phyloP scores from a whole-genome alignment of 106 monocot species.

The Iris macrosiphon region DNA sequence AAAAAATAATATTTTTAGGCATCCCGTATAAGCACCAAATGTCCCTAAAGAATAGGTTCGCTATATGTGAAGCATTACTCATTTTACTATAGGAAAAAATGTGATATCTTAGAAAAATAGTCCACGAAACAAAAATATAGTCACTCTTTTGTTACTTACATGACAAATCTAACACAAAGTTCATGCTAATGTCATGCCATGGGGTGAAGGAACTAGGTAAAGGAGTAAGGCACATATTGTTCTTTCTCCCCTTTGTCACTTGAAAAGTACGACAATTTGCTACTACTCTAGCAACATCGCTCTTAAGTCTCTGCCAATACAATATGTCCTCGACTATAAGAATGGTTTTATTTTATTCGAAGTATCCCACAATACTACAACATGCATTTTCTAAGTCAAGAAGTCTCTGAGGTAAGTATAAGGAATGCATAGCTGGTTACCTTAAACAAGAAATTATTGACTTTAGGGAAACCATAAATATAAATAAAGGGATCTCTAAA shows the following conservation, averaged over 20 bases:
- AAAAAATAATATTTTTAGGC: not conserved
- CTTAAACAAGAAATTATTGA: too few species aligned
- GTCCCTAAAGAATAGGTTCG: not conserved
- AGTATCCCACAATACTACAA: not conserved
- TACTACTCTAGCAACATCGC: not conserved
- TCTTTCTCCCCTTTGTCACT: not conserved
- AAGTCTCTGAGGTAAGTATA: not conserved
- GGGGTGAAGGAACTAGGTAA: not conserved
- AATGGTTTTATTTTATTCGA: not conserved
- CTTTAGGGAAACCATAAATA: too few species aligned
- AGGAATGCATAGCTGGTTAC: not conserved
- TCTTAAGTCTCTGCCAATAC: not conserved
- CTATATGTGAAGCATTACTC: not conserved
- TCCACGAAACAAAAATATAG: not conserved
- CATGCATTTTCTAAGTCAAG: not conserved
- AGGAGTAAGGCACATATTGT: not conserved
- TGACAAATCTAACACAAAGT: not conserved
- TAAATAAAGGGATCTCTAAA: too few species aligned
- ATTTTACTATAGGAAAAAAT: not conserved
- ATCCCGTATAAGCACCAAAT: not conserved
- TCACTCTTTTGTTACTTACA: not conserved
- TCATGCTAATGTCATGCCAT: not conserved
- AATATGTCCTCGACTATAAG: not conserved
- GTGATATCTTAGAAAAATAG: not conserved
- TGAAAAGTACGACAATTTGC: not conserved